A percentile compares a stretch with the other conserved stretches of the same genome.
These are phyloP conservation scores for Nicotiana otophora DNA, from an alignment of 257 asterid species.

Conservation along the genomic window DNA sequence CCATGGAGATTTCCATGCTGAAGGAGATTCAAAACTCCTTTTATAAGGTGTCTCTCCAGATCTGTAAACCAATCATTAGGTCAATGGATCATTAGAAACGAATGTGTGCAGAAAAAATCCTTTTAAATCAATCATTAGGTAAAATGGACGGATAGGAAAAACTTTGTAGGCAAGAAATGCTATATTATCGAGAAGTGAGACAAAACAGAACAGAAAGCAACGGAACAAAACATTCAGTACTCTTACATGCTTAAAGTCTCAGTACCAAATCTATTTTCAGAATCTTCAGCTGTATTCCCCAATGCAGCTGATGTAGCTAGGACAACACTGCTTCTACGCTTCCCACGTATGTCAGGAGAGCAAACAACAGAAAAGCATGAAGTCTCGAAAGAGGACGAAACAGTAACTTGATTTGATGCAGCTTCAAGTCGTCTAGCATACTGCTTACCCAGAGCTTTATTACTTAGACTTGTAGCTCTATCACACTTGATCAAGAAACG, in stretches of 20 bases:
- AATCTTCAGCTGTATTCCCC: slow-evolving; percentile 45
- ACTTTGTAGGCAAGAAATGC: neutral
- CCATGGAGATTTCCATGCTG: slow-evolving; percentile 98
- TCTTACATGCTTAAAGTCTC: slow-evolving; percentile 66
- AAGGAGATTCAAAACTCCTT: slow-evolving; percentile 84
- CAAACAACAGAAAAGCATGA: slow-evolving; percentile 46
- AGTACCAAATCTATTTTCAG: slow-evolving; percentile 37
- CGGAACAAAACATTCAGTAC: neutral
- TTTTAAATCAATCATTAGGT: slow-evolving; percentile 22
- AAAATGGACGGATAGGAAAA: neutral
- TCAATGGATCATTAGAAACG: neutral
- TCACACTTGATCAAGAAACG: slow-evolving; percentile 39
- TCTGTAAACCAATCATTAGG: slow-evolving; percentile 28
- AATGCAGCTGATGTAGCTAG: slow-evolving; percentile 31
- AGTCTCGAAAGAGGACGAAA: slow-evolving; percentile 38
- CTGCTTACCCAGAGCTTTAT: slow-evolving; percentile 34
- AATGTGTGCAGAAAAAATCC: slow-evolving; percentile 30
- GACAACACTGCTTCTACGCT: slow-evolving; percentile 34
- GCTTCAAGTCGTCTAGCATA: slow-evolving; percentile 38
- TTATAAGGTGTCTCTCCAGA: slow-evolving; percentile 68
- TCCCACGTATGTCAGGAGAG: slow-evolving; percentile 47
- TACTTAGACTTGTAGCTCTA: slow-evolving; percentile 29
- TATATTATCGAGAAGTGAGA: neutral
- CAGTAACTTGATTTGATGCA: slow-evolving; percentile 34
- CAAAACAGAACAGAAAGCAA: neutral